Base-by-base conservation (phyloP, 768 basidiomycete genomes). In the Leucocoprinus sp. region DNA sequence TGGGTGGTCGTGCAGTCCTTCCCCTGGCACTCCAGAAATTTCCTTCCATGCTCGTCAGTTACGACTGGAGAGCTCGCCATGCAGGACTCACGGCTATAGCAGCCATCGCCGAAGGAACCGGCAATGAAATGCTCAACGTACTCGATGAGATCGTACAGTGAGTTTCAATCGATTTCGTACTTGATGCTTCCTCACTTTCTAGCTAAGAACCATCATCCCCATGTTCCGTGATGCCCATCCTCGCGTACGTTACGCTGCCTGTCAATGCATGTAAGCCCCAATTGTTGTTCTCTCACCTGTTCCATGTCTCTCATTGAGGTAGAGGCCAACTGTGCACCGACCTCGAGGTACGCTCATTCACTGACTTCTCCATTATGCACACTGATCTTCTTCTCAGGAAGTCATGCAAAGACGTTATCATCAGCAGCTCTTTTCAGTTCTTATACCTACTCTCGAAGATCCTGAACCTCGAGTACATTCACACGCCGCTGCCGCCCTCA, bases 241-340 rank as follows among this genome's bases (percentile, higher is more conserved):
- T 2, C 69, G 74, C 61, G 86, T 90, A 53, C 55, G 84, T 50
- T 63, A 71, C 50, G 89, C 88, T 2, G 87, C 90, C 35, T 88
- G 88, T 63, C 90, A 93, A 65, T 90, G 88, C 71, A 70, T 90
- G 88, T 91, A 70, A 54, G 71, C 69, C 6, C 3, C 3, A n/a
- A 15, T 33, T 29, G 34, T 33, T 42, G 40, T 22, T 41, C 26
- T 42, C 12, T 22, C 31, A 4, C 8, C 44, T 38, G 18, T 22
- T 39, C 37, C n/a, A n/a, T n/a, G 49, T 15, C 5, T 43, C 41
- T 50, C 17, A 15, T 23, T 17, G 7, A 27, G 50, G 23, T 52
- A 88, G 90, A 37, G 91, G 91, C 0, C 91, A 93, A 58, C 67
- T 95, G 3, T 92, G 91, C 58, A 90, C 87, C 3, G 91, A 93